Percentiles rank a stretch among this genome's conserved stretches.
Evolutionary conservation across 495 filamentous ascomycete genomes (phyloP).

Genomic region (Tricharina praecox): DNA sequence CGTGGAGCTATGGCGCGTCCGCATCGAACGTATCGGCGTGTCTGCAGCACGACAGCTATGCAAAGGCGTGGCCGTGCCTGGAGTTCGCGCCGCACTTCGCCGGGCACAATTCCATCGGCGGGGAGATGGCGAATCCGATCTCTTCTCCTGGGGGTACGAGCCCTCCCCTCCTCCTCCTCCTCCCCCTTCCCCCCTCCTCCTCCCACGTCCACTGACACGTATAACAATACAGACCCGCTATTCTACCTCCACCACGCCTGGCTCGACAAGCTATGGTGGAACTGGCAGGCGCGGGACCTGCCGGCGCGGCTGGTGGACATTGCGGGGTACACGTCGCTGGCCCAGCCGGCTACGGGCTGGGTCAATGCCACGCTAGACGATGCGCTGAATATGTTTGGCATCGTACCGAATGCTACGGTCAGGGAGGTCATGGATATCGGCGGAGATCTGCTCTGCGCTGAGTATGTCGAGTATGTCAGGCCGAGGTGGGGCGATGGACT

Average conservation of each 20-base stretch:
- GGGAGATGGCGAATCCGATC: constrained; percentile 4
- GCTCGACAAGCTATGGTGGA: constrained; percentile 35
- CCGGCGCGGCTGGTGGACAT: constrained; percentile 10
- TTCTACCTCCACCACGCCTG: constrained; percentile 38
- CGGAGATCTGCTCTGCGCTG: not conserved
- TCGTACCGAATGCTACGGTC: constrained; percentile 15
- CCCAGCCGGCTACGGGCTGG: constrained; percentile 4
- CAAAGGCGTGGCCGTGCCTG: constrained; percentile 28
- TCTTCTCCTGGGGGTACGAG: constrained; percentile 8
- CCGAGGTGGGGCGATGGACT: no score
- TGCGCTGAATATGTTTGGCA: constrained; percentile 18
- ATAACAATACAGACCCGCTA: constrained; percentile 29
- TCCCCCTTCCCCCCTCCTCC: not conserved
- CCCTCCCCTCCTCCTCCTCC: not conserved
- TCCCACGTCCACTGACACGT: constrained; percentile 10
- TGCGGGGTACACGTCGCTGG: constrained; percentile 14
- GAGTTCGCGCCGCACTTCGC: constrained; percentile 29
- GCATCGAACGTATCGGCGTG: constrained; percentile 25
- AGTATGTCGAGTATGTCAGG: not conserved
- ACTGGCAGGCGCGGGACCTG: constrained; percentile 31
- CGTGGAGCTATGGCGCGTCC: constrained; percentile 10
- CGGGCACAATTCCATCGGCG: constrained; percentile 27
- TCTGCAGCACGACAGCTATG: constrained; percentile 20
- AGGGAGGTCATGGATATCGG: constrained; percentile 23
- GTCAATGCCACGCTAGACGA: constrained; percentile 14